These are phyloP conservation scores for Arabidopsis lyrata DNA, from an alignment of 441 rosid genomes.

Conservation along the genomic window DNA sequence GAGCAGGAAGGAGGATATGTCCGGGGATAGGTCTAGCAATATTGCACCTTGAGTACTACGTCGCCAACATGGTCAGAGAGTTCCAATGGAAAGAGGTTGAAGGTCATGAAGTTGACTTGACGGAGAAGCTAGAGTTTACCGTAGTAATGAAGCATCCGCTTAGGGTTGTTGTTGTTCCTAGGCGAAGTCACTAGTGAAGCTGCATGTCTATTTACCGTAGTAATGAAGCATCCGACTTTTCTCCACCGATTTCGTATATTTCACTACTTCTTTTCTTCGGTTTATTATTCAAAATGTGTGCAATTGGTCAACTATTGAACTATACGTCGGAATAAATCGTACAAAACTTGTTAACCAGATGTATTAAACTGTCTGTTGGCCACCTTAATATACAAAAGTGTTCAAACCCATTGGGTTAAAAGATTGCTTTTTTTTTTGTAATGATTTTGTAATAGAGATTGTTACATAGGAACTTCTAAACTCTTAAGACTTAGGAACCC, in stretches of 20 bases:
- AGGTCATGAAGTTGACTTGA: constrained; percentile 2
- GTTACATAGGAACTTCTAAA: no score
- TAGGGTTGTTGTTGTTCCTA: neutral
- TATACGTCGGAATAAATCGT: neutral
- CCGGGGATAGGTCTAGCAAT: neutral
- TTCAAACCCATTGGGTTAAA: no score
- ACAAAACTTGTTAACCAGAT: no score
- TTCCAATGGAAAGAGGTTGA: neutral
- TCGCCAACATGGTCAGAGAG: neutral
- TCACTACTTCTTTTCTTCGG: neutral
- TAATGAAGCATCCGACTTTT: no score
- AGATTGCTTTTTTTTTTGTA: no score
- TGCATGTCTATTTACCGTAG: no score
- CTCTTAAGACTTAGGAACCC: no score
- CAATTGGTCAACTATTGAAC: neutral
- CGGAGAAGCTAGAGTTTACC: neutral
- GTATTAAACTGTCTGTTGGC: no score
- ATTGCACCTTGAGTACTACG: neutral
- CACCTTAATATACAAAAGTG: no score
- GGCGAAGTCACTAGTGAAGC: neutral
- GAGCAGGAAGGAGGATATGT: neutral
- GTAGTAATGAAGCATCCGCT: neutral
- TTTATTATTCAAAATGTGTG: neutral
- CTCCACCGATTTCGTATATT: no score
- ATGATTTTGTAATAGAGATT: no score